Conservation (phyloP, 1,139 yeast species). For the Pneumocystis wakefieldiae region DNA sequence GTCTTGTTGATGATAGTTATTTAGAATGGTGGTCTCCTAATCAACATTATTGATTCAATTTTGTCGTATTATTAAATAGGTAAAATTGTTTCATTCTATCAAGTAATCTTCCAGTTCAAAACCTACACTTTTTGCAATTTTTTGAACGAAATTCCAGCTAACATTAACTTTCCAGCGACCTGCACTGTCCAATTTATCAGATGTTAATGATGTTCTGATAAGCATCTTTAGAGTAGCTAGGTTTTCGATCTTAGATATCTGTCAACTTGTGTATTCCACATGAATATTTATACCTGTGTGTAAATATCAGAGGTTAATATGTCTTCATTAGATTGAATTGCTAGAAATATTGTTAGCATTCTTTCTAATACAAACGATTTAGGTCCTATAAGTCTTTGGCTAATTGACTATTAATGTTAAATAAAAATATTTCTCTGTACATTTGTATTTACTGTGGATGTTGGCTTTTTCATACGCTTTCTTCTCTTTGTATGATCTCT, state of each 20-base stretch:
- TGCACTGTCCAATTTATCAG: conserved; percentile 44
- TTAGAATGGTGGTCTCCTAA: conserved; percentile 13
- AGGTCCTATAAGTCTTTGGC: conserved; percentile 31
- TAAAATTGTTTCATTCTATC: conserved; percentile 27
- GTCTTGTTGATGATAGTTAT: conserved; percentile 47
- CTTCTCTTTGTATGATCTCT: conserved; percentile 22
- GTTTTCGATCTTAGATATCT: conserved; percentile 44
- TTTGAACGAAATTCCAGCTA: conserved; percentile 37
- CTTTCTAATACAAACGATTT: conserved; percentile 54
- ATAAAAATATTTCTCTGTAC: neutral
- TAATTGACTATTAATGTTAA: neutral
- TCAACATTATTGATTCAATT: conserved; percentile 19
- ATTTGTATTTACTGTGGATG: conserved; percentile 1
- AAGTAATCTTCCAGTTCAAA: conserved; percentile 42
- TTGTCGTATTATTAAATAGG: conserved; percentile 41
- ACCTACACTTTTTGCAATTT: conserved; percentile 38
- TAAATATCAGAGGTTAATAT: conserved; percentile 10
- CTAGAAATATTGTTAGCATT: conserved; percentile 48
- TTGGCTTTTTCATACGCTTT: neutral
- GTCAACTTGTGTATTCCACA: conserved; percentile 35
- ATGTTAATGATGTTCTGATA: conserved; percentile 26
- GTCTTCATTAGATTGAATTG: conserved; percentile 29
- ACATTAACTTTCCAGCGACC: conserved; percentile 50
- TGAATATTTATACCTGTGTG: conserved; percentile 11
- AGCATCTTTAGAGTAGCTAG: conserved; percentile 41